Evolutionary conservation across 768 basidiomycete species (phyloP), one percentile per base, ranked within the genome.

Genomic region (Cyclocybe cylindracea): DNA sequence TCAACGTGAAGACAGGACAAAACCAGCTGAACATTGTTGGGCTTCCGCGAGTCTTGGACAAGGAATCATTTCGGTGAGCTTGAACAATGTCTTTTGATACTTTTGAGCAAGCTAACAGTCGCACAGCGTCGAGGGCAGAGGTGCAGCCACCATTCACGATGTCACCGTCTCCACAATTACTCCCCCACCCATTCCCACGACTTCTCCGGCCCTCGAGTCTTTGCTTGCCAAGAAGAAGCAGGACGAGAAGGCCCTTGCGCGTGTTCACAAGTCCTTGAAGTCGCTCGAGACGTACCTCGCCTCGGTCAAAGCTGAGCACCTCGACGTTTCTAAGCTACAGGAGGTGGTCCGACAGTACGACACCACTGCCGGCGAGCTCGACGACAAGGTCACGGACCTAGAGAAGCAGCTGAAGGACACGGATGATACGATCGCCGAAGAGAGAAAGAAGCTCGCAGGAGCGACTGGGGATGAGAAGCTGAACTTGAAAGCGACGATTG

Each of bases 71-170:
- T 24, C 70, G 71, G 77, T 76, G 39, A 33, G 65, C 56, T 5
- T 39, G 38, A 13, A 14, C 29, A 1, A 8, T 36, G 32, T 32
- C 8, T 40, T 6, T 14, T 24, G 8, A 38, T 14, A 18, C 40
- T 29, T 36, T 16, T n/a, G 39, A 39, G 36, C 29, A 43, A 14
- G 45, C 46, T 10, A 24, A 24, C 24, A 24, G 51, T 42, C 24
- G 5, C 52, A 5, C 48, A 78, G 77, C 50, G 76, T 78, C 3
- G 74, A 78, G 63, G 77, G 77, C 8, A 58, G 68, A 14, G 75
- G 77, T n/a, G 56, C 63, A 37, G 77, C 75, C 5, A 77, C 72
- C 0, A 78, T 79, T 39, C 75, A 78, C 42, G 77, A 78, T 51
- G 76, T 78, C 1, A 67, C 70, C 11, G 52, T 76, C 33, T 70